These are phyloP conservation scores for Hygrophorus russula DNA, from an alignment of 768 basidiomycete species.

Conservation along the genomic window DNA sequence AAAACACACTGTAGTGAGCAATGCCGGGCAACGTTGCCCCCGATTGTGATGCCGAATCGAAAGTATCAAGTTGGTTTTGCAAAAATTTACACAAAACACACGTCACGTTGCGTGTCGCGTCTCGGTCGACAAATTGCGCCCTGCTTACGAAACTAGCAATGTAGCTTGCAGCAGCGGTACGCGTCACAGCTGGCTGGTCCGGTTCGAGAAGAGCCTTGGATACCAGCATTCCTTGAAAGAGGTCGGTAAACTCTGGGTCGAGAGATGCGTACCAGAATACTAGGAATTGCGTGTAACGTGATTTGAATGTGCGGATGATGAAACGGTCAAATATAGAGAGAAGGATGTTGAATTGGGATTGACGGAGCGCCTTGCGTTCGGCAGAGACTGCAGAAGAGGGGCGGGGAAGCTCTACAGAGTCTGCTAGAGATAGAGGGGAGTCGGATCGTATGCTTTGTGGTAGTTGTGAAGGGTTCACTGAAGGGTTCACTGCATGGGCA, in stretches of 20 bases:
- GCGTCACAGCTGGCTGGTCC: conserved; percentile 53
- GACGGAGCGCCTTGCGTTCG: conserved; percentile 25
- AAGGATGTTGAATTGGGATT: conserved; percentile 72
- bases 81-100: conserved; percentile 83
- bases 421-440: conserved; percentile 9
- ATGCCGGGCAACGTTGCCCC: conserved; percentile 17
- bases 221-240: conserved; percentile 92
- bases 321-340: conserved; percentile 90
- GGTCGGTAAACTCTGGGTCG: conserved; percentile 78
- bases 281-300: conserved; percentile 94
- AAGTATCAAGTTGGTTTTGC: conserved; percentile 61
- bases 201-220: conserved; percentile 67
- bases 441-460: conserved; percentile 16
- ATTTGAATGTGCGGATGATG: conserved; percentile 92
- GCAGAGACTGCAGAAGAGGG: conserved; percentile 9
- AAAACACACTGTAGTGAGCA: conserved; percentile 66
- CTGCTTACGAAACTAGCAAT: conserved; percentile 88
- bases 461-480: conserved; percentile 16
- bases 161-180: conserved; percentile 89
- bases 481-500: conserved; percentile 20
- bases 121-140: conserved; percentile 73
- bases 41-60: conserved; percentile 32
- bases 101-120: conserved; percentile 62
- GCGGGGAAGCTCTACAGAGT: neutral
- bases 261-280: conserved; percentile 93